Conservation (phyloP, 2,329 filamentous ascomycete genomes). For the Eutypa lata region DNA sequence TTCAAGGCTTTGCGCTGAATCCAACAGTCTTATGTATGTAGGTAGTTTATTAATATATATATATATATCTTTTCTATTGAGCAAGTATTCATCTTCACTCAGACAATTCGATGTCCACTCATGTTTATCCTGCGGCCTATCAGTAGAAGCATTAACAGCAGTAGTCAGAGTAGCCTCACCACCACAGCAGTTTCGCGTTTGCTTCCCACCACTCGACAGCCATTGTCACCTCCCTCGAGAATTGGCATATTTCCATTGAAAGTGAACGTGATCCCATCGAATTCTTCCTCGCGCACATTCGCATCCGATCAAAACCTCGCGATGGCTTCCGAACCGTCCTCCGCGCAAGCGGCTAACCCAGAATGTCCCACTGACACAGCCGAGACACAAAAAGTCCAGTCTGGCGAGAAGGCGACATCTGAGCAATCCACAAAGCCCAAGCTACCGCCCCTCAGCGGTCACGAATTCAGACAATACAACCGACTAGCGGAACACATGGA, state of each 20-base stretch:
- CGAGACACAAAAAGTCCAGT: background rate
- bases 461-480: constrained; percentile 70
- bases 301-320: background rate
- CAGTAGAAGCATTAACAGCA: background rate
- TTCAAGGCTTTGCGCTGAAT: background rate
- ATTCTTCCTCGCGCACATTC: background rate
- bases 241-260: background rate
- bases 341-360: background rate
- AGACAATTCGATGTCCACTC: background rate
- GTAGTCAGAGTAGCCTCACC: background rate
- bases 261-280: background rate
- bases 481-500: constrained; percentile 74
- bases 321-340: background rate
- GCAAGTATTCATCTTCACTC: background rate
- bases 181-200: background rate
- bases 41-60: background rate
- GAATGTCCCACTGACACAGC: background rate
- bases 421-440: constrained; percentile 28
- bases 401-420: background rate
- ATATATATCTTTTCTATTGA: background rate
- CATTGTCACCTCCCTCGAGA: background rate
- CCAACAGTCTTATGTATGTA: background rate
- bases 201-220: background rate
- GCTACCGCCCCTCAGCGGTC: constrained; percentile 60
- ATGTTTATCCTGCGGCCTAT: background rate